Evolutionary conservation across 2,329 filamentous ascomycete species (phyloP).

Genomic region (Falciphora oryzae): DNA sequence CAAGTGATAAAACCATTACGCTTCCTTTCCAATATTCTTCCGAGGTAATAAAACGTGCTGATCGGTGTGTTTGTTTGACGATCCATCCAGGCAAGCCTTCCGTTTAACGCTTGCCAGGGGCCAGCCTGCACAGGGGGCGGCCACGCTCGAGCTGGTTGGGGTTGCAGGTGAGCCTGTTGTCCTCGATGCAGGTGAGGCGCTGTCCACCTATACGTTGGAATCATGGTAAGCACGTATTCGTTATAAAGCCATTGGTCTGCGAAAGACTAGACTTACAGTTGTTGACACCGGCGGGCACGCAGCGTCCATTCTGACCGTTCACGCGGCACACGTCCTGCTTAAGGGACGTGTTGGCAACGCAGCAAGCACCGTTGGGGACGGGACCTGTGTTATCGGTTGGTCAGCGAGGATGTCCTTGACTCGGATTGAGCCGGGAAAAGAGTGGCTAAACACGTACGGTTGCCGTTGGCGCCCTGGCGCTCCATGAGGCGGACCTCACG

Average conservation of each 20-base stretch:
- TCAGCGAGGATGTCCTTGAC: neutral
- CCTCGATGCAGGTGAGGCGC: conserved; percentile 23
- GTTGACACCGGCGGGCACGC: conserved; percentile 29
- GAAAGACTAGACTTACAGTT: conserved; percentile 24
- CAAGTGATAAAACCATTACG: neutral
- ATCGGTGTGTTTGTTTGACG: too few species aligned
- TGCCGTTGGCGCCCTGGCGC: conserved; percentile 25
- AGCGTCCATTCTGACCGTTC: conserved; percentile 27
- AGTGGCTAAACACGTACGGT: conserved; percentile 16
- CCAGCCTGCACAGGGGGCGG: conserved; percentile 13
- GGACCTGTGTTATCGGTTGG: conserved; percentile 14
- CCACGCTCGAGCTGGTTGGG: conserved; percentile 23
- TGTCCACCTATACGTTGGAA: conserved; percentile 16
- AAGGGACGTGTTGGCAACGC: conserved; percentile 27
- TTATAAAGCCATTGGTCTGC: neutral
- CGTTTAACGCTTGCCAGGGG: neutral
- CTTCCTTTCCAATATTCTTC: neutral
- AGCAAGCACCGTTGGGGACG: conserved; percentile 28
- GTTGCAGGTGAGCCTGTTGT: conserved; percentile 23
- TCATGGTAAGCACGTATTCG: too few species aligned
- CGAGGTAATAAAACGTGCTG: neutral
- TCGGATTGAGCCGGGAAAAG: neutral
- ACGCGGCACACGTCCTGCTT: conserved; percentile 32
- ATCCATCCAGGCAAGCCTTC: neutral
- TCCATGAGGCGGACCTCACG: conserved; percentile 19